A percentile compares a stretch with the other conserved stretches of the same genome.
phyloP scores from a whole-genome alignment of 2,329 filamentous ascomycete species.

The Sordariomycetes sp. region DNA sequence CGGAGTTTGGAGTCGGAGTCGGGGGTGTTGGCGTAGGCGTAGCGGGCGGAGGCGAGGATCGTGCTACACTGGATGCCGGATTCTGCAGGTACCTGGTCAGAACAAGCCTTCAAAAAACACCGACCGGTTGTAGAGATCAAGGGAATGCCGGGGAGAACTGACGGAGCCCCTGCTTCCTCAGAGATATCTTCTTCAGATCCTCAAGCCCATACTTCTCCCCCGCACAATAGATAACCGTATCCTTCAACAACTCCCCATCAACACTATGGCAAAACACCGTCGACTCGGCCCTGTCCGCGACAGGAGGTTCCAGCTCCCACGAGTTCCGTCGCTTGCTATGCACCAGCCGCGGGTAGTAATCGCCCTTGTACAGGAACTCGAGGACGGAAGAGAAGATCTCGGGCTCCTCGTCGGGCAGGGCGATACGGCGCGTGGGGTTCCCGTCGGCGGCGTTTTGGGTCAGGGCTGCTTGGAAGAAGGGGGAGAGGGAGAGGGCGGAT shows the following conservation, averaged over 20 bases:
- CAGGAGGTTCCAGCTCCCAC: conserved; percentile 64
- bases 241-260: conserved; percentile 68
- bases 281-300: conserved; percentile 33
- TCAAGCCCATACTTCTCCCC: conserved; percentile 85
- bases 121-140: too few relatives aligned
- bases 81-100: conserved; percentile 22
- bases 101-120: neutral
- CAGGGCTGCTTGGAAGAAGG: conserved; percentile 66
- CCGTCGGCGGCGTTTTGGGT: conserved; percentile 57
- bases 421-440: conserved; percentile 67
- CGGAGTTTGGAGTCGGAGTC: conserved; percentile 85
- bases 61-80: conserved; percentile 83
- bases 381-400: conserved; percentile 88
- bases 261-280: conserved; percentile 67
- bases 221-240: conserved; percentile 90
- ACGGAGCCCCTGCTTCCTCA: conserved; percentile 84
- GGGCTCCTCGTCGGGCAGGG: conserved; percentile 64
- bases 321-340: conserved; percentile 76
- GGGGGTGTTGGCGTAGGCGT: conserved; percentile 90
- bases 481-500: conserved; percentile 75
- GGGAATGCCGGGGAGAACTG: neutral
- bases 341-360: conserved; percentile 83
- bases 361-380: conserved; percentile 94
- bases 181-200: conserved; percentile 78
- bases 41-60: conserved; percentile 84